A percentile compares a stretch with the other conserved stretches of the same genome.
These are phyloP conservation scores for Phytophthora lateralis DNA, from an alignment of 352 stramenopile species.

Conservation along the genomic window DNA sequence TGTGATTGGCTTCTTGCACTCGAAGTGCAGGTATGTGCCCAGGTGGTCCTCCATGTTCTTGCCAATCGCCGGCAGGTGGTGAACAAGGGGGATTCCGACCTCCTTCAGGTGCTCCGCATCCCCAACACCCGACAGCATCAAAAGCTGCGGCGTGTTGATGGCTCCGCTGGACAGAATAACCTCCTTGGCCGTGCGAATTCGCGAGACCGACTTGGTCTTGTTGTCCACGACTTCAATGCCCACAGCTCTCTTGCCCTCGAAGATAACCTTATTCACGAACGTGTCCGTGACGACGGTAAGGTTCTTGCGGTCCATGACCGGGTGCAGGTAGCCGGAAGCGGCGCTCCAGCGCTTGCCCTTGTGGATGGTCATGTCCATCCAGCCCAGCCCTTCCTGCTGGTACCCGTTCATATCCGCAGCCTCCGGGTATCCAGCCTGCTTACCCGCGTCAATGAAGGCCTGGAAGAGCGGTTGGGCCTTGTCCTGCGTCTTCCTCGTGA, in stretches of 20 bases:
- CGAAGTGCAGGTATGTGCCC: slow-evolving; percentile 83
- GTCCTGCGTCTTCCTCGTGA: slow-evolving; percentile 54
- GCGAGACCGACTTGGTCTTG: slow-evolving; percentile 48
- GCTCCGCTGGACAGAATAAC: slow-evolving; percentile 85
- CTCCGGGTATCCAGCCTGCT: slow-evolving; percentile 77
- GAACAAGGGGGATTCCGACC: slow-evolving; percentile 67
- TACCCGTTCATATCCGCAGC: slow-evolving; percentile 88
- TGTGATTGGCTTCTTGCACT: slow-evolving; percentile 86
- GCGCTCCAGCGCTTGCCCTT: slow-evolving; percentile 79
- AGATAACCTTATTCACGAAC: slow-evolving; percentile 78
- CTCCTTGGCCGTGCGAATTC: slow-evolving; percentile 70
- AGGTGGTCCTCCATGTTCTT: slow-evolving; percentile 89
- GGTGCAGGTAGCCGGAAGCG: slow-evolving; percentile 65
- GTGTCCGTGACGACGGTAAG: slow-evolving; percentile 77
- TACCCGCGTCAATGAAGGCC: slow-evolving; percentile 79
- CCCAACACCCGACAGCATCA: slow-evolving; percentile 86
- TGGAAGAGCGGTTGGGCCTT: slow-evolving; percentile 80
- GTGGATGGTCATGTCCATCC: slow-evolving; percentile 87
- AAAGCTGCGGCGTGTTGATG: slow-evolving; percentile 85
- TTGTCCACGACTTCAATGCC: slow-evolving; percentile 73
- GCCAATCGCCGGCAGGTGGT: slow-evolving; percentile 74
- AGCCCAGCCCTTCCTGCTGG: slow-evolving; percentile 85
- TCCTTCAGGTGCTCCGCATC: slow-evolving; percentile 69
- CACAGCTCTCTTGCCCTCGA: slow-evolving; percentile 71
- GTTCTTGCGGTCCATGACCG: slow-evolving; percentile 56